phyloP scores from a whole-genome alignment of 805 yeast genomes.

The Wickerhamiella spandovensis region DNA sequence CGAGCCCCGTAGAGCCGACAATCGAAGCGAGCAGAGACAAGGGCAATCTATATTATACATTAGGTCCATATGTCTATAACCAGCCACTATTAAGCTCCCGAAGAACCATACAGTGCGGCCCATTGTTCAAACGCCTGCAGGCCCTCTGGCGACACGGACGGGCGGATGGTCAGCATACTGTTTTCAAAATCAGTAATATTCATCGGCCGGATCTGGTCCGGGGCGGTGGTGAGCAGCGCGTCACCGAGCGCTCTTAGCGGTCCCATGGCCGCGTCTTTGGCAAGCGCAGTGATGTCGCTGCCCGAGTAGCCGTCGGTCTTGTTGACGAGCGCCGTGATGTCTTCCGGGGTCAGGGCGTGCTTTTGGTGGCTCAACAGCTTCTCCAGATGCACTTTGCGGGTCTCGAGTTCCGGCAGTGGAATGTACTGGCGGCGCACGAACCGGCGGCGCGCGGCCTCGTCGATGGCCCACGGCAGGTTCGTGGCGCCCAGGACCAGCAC shows the following conservation, averaged over 20 bases:
- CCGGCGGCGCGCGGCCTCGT: slow-evolving; percentile 90
- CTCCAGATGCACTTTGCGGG: slow-evolving; percentile 56
- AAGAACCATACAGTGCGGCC: slow-evolving; percentile 77
- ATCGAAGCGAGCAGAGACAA: no score
- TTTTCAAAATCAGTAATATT: slow-evolving; percentile 56
- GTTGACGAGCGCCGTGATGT: slow-evolving; percentile 44
- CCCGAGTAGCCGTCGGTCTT: slow-evolving; percentile 83
- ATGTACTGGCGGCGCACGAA: slow-evolving; percentile 87
- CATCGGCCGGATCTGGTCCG: slow-evolving; percentile 69
- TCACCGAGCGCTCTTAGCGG: slow-evolving; percentile 87
- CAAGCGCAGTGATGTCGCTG: slow-evolving; percentile 81
- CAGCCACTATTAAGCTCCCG: slow-evolving; percentile 74
- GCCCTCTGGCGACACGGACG: slow-evolving; percentile 79
- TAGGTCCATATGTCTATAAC: no score
- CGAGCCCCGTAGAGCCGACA: no score
- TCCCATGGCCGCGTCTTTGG: slow-evolving; percentile 97
- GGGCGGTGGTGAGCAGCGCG: slow-evolving; percentile 49
- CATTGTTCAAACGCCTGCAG: slow-evolving; percentile 71
- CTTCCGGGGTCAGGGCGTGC: slow-evolving; percentile 51
- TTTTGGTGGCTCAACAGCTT: slow-evolving; percentile 60
- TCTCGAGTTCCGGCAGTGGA: slow-evolving; percentile 81
- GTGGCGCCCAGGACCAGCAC: slow-evolving; percentile 91
- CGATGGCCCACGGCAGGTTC: slow-evolving; percentile 89
- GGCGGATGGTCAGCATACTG: slow-evolving; percentile 69
- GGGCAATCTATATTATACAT: neutral